Base-by-base conservation (phyloP, 2,329 filamentous ascomycete genomes). In the Sphaerulina musiva region DNA sequence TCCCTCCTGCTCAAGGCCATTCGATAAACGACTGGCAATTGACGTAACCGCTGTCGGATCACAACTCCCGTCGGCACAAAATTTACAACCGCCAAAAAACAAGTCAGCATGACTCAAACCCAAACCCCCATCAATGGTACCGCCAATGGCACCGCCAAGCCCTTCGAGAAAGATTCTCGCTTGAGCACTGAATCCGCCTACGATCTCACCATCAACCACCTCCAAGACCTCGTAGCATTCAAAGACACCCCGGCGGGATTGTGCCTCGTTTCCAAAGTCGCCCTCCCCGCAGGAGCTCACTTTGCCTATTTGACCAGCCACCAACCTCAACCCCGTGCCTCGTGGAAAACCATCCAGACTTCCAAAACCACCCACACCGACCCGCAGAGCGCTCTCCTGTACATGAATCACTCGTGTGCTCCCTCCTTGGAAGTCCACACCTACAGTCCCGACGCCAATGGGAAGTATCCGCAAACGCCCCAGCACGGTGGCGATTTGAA, bases 341-440 rank as follows among this genome's bases (percentile, higher is more conserved):
- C 75, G 29, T 81, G 78, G 70, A 74, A 73, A 1, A 77, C 74
- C 2, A 79, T 82, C 2, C 78, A 82, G 60, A 75, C 74, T 1
- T 73, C 72, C 1, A 65, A 66, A 20, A 70, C 72, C 51, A 69
- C 72, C 0, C 78, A 82, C 66, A 78, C 81, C 60, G 78, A 81
- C 60, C 72, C 81, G 4, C 80, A 80, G 67, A 76, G 73, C 55
- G 79, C 80, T 59, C 69, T 82, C 9, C 74, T 81, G 23, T 82
- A 74, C 67, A 74, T 78, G 69, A 82, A 82, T 68, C 79, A 82
- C 67, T 78, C 74, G 2, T 82, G 66, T 64, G 9, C 49, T 29
- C 80, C 80, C 0, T 74, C 73, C 3, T 58, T 82, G 11, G 72
- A 79, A 48, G 80, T 82, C 60, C 78, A 81, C 61, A 79, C 80